These are phyloP conservation scores for Scedosporium dehoogii DNA, from an alignment of 2,329 filamentous ascomycete species.

Conservation along the genomic window DNA sequence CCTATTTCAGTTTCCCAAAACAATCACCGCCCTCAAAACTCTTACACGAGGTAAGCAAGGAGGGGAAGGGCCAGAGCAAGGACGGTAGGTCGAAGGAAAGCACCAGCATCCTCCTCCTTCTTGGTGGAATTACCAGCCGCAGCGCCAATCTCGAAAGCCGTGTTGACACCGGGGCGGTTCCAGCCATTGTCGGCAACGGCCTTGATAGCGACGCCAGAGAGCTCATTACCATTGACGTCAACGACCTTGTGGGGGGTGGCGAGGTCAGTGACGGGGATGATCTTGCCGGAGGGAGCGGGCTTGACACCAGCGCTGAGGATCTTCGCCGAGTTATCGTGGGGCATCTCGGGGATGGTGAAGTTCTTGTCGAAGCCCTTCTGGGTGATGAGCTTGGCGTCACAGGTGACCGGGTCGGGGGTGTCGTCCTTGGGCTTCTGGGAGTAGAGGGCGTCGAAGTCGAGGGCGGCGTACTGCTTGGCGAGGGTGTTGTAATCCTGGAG, in stretches of 20 bases:
- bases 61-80: constrained; percentile 10
- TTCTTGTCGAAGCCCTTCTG: constrained; percentile 60
- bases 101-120: constrained; percentile 6
- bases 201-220: constrained; percentile 37
- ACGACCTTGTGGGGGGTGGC: constrained; percentile 38
- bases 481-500: constrained; percentile 63
- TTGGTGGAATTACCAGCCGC: constrained; percentile 6
- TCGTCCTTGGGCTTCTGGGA: constrained; percentile 46
- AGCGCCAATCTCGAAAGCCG: constrained; percentile 12
- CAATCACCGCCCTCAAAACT: not conserved
- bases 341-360: constrained; percentile 66
- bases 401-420: constrained; percentile 46
- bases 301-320: constrained; percentile 70
- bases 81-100: constrained; percentile 10
- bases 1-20: not conserved
- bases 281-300: constrained; percentile 52
- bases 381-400: constrained; percentile 57
- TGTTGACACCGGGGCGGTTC: constrained; percentile 37
- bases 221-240: constrained; percentile 27
- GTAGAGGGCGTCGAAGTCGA: constrained; percentile 62
- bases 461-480: constrained; percentile 60
- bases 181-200: constrained; percentile 31
- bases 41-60: constrained; percentile 10
- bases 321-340: constrained; percentile 50
- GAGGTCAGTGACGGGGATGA: constrained; percentile 59